phyloP scores from a whole-genome alignment of 345 rosid genomes.

The Euphorbia peplus region DNA sequence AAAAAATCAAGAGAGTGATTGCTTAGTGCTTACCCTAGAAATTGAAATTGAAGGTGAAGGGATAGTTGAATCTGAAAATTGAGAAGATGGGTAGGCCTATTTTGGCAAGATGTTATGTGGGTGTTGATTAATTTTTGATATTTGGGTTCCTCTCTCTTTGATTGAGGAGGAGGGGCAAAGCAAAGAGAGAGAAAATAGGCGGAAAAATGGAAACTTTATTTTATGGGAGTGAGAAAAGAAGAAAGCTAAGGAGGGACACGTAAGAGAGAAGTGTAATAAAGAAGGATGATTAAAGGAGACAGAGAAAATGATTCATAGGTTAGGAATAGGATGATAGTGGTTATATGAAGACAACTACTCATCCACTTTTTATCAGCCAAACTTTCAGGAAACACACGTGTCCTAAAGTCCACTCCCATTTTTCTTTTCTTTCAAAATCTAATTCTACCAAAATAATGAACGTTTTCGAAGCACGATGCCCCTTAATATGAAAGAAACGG shows the following conservation, averaged over 20 bases:
- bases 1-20: background rate
- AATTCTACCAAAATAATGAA: too few relatives aligned
- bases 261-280: constrained; percentile 30
- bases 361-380: constrained; percentile 24
- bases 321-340: constrained; percentile 4
- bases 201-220: constrained; percentile 8
- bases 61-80: constrained; percentile 13
- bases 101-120: background rate
- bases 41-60: constrained; percentile 28
- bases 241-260: constrained; percentile 41
- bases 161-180: too few relatives aligned
- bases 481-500: too few relatives aligned
- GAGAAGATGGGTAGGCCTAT: constrained; percentile 17
- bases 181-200: background rate
- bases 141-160: too few relatives aligned
- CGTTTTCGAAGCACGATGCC: too few relatives aligned
- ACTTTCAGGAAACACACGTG: constrained; percentile 45
- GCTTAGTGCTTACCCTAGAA: constrained; percentile 28
- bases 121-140: too few relatives aligned
- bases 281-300: too few relatives aligned
- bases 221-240: background rate
- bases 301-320: background rate
- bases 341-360: constrained; percentile 29
- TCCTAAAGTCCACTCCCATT: constrained; percentile 22
- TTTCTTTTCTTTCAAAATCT: too few relatives aligned